Base-by-base conservation (phyloP, 352 stramenopile species). In the Phytophthora ramorum region DNA sequence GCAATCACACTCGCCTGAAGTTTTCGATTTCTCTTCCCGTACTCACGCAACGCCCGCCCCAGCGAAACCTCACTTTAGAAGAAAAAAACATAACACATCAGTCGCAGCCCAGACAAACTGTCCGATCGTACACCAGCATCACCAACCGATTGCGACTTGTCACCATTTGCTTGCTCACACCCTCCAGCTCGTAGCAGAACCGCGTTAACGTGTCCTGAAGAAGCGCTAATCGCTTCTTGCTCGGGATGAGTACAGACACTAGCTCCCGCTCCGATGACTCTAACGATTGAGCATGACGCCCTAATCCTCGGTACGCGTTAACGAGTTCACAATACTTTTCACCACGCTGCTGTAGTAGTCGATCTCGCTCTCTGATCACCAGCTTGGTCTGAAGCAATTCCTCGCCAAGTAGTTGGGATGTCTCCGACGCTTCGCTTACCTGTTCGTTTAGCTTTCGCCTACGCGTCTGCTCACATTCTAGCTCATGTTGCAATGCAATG, bases 11-110 rank as follows among this genome's bases (percentile, higher is more conserved):
- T 73, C 6, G 72, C 51, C 58, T 86, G 75, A 14, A 90, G 67
- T 17, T 72, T 59, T 35, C 75, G 73, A 50, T 90, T 90, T 4
- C 77, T 75, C 28, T 76, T 81, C 12, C 68, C 71, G 38, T 90
- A 90, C 45, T 90, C 81, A 10, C 81, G 77, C 24, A 90, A 37
- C 9, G 66, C 79, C 24, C 70, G 66, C 12, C 65, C 69, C 16
- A 90, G 49, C 16, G 68, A 76, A 14, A 73, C 52, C 19, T 90
- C 79, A 4, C 81, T 90, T 16, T n/a, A 49, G 10, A 24, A 26
- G 28, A 6, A 7, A 37, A 19, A 6, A 9, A 32, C 4, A 32
- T 32, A 6, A 7, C 32, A 19, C 14, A 43, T 19, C 34, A 40
- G 8, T 16, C 12, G 10, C 34, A 40, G 26, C 34, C 34, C 34